Conservation (phyloP, 2,329 filamentous ascomycete species). For the Trichoderma sp. region DNA sequence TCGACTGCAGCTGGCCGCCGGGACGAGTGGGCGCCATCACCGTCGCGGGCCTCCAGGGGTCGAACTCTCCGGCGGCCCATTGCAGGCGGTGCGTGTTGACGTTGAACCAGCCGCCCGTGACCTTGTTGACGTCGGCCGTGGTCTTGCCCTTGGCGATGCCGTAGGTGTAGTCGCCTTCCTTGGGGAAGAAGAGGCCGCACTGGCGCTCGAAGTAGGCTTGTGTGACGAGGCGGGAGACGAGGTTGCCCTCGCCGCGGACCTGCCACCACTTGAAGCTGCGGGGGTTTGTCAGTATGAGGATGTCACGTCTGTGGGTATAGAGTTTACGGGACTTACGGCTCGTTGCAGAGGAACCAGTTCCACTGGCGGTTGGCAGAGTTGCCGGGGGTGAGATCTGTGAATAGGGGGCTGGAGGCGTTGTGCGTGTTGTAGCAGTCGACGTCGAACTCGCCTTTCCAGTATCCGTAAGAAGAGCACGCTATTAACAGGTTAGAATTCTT, state of each 20-base stretch:
- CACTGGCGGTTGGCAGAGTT: slow-evolving; percentile 56
- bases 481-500: not conserved
- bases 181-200: slow-evolving; percentile 58
- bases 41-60: slow-evolving; percentile 60
- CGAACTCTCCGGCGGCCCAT: slow-evolving; percentile 60
- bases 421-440: slow-evolving; percentile 25
- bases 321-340: slow-evolving; percentile 46
- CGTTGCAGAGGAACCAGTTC: slow-evolving; percentile 64
- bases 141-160: slow-evolving; percentile 49
- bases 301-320: not conserved
- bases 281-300: slow-evolving; percentile 31
- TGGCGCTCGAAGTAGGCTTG: slow-evolving; percentile 57
- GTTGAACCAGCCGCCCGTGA: slow-evolving; percentile 57
- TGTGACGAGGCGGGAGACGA: slow-evolving; percentile 55
- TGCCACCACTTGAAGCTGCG: slow-evolving; percentile 31
- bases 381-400: slow-evolving; percentile 49
- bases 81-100: slow-evolving; percentile 56
- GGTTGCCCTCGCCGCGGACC: slow-evolving; percentile 49
- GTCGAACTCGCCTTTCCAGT: slow-evolving; percentile 46
- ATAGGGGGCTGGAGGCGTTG: slow-evolving; percentile 45
- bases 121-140: slow-evolving; percentile 51
- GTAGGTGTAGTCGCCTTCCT: slow-evolving; percentile 49
- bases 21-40: slow-evolving; percentile 56
- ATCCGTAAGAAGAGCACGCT: slow-evolving; percentile 52
- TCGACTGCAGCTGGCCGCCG: slow-evolving; percentile 54